phyloP scores from a whole-genome alignment of 2,329 filamentous ascomycete genomes.

The Fusarium luffae region DNA sequence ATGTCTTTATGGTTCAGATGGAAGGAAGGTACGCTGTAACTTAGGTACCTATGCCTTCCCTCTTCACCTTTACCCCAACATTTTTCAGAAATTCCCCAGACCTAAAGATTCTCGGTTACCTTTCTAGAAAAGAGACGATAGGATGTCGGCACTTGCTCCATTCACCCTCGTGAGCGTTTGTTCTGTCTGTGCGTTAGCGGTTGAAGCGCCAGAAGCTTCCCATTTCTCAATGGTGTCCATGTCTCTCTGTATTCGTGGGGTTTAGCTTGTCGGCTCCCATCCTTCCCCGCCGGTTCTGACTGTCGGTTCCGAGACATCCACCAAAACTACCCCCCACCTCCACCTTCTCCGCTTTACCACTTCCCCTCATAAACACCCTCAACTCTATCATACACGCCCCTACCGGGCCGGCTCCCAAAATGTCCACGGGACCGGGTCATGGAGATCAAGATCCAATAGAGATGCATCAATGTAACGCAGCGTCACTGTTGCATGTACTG shows the following conservation, averaged over 20 bases:
- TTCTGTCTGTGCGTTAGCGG: slow-evolving; percentile 1
- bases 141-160: slow-evolving; percentile 7
- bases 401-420: slow-evolving; percentile 35
- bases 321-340: background rate
- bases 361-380: slow-evolving; percentile 26
- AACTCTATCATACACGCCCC: slow-evolving; percentile 27
- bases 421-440: slow-evolving; percentile 28
- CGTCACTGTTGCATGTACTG: slow-evolving; percentile 10
- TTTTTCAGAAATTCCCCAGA: slow-evolving; percentile 21
- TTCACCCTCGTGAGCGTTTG: background rate
- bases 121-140: background rate
- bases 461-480: background rate
- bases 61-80: slow-evolving; percentile 16
- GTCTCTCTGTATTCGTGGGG: slow-evolving; percentile 6
- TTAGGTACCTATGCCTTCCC: background rate
- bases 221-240: slow-evolving; percentile 9
- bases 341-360: background rate
- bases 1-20: background rate
- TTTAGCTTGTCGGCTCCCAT: slow-evolving; percentile 23
- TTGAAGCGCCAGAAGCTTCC: slow-evolving; percentile 35
- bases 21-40: background rate
- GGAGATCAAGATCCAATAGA: slow-evolving; percentile 8
- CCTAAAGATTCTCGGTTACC: slow-evolving; percentile 14
- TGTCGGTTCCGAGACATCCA: slow-evolving; percentile 22
- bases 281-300: slow-evolving; percentile 20